Percentiles rank a stretch among this genome's conserved stretches.
phyloP scores from a whole-genome alignment of 1,284 basidiomycete genomes.

The Calocybe gambosa region DNA sequence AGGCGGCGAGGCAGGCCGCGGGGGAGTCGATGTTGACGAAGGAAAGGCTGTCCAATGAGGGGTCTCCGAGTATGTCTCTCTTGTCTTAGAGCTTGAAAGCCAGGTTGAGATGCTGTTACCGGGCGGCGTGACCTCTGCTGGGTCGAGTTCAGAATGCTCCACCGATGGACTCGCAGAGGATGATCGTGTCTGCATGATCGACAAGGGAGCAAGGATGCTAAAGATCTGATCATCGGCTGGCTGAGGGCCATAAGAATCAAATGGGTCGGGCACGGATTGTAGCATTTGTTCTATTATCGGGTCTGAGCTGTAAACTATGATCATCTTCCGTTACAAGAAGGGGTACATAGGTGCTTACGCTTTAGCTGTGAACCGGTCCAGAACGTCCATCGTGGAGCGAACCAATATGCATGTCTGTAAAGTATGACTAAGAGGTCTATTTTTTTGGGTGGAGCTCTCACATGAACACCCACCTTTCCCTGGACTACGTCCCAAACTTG shows the following conservation, averaged over 20 bases:
- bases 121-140: conserved; percentile 25
- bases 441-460: background rate
- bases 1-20: conserved; percentile 40
- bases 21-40: conserved; percentile 38
- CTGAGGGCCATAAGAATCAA: conserved; percentile 86
- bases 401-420: conserved; percentile 64
- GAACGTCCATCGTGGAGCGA: conserved; percentile 75
- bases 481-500: conserved; percentile 90
- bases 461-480: conserved; percentile 53
- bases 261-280: conserved; percentile 86
- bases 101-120: conserved; percentile 28
- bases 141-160: conserved; percentile 37
- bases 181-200: conserved; percentile 61
- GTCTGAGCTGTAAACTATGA: conserved; percentile 56
- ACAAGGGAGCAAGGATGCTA: conserved; percentile 81
- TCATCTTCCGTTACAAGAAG: conserved; percentile 13
- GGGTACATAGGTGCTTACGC: conserved; percentile 46
- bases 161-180: conserved; percentile 43
- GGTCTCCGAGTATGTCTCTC: conserved; percentile 35
- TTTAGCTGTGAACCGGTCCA: conserved; percentile 84
- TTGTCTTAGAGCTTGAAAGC: conserved; percentile 31
- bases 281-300: conserved; percentile 89
- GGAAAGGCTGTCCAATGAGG: conserved; percentile 45
- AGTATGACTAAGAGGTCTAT: background rate
- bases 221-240: conserved; percentile 90